Evolutionary conservation across 805 yeast genomes (phyloP).

Genomic region (Cyberlindnera xishuangbannaensis): DNA sequence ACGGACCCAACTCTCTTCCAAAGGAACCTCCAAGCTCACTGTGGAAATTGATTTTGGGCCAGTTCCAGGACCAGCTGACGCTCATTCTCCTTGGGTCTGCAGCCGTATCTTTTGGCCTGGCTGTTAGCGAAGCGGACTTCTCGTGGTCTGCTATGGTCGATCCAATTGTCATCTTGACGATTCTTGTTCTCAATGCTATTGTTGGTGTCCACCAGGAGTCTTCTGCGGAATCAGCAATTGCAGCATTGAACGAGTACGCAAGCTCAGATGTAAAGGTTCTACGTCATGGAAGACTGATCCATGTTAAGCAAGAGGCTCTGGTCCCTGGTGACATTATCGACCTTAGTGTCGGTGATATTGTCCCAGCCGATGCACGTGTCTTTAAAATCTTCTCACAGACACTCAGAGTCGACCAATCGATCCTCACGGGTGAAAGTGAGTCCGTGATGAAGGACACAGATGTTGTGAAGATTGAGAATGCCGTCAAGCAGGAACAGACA

Average conservation of each 20-base stretch:
- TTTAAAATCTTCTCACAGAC: slow-evolving; percentile 33
- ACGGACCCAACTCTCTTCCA: slow-evolving; percentile 28
- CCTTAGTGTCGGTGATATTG: slow-evolving; percentile 34
- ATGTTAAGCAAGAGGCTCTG: slow-evolving; percentile 36
- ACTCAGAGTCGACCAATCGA: slow-evolving; percentile 39
- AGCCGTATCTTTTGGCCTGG: slow-evolving; percentile 28
- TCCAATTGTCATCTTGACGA: slow-evolving; percentile 39
- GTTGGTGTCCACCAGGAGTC: slow-evolving; percentile 47
- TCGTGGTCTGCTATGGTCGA: slow-evolving; percentile 30
- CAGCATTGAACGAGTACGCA: slow-evolving; percentile 40
- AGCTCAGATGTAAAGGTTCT: slow-evolving; percentile 42
- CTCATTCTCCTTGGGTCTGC: slow-evolving; percentile 30
- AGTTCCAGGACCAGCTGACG: slow-evolving; percentile 32
- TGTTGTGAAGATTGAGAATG: slow-evolving; percentile 24
- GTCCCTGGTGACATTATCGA: slow-evolving; percentile 43
- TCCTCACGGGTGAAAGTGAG: slow-evolving; percentile 44
- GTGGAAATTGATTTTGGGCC: slow-evolving; percentile 30
- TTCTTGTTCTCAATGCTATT: slow-evolving; percentile 38
- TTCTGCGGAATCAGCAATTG: slow-evolving; percentile 46
- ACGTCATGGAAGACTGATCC: slow-evolving; percentile 35
- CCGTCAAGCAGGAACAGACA: slow-evolving; percentile 33
- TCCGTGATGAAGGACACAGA: slow-evolving; percentile 32
- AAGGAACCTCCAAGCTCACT: slow-evolving; percentile 32
- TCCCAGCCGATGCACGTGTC: slow-evolving; percentile 45
- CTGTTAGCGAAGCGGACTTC: slow-evolving; percentile 26